A percentile compares a stretch with the other conserved stretches of the same genome.
Evolutionary conservation across 2,329 filamentous ascomycete genomes (phyloP).

Genomic region (Cladobotryum mycophilum): DNA sequence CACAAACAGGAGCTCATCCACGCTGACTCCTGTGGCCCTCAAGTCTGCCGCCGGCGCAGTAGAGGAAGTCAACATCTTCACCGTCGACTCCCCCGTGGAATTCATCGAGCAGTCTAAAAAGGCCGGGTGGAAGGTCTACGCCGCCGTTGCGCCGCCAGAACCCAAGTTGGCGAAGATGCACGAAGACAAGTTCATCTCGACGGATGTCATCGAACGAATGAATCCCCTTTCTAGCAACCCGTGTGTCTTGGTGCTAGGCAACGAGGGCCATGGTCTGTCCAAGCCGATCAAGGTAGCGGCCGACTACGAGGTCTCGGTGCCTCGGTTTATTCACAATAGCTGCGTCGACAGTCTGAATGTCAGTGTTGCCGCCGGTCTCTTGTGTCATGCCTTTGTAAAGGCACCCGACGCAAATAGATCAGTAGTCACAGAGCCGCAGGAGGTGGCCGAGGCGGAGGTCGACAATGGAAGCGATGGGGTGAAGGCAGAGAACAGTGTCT

Average conservation of each 20-base stretch:
- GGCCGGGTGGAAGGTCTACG: slow-evolving; percentile 78
- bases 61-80: slow-evolving; percentile 71
- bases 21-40: slow-evolving; percentile 68
- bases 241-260: slow-evolving; percentile 75
- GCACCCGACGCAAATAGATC: slow-evolving; percentile 8
- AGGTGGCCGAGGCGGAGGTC: background rate
- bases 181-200: slow-evolving; percentile 41
- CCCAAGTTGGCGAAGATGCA: slow-evolving; percentile 27
- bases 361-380: slow-evolving; percentile 73
- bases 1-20: slow-evolving; percentile 65
- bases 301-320: slow-evolving; percentile 61
- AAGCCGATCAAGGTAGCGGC: slow-evolving; percentile 57
- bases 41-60: slow-evolving; percentile 87
- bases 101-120: slow-evolving; percentile 65
- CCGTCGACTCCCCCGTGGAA: slow-evolving; percentile 56
- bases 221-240: slow-evolving; percentile 55
- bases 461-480: background rate
- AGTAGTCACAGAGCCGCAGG: background rate
- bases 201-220: slow-evolving; percentile 40
- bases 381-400: slow-evolving; percentile 64
- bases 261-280: slow-evolving; percentile 71
- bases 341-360: slow-evolving; percentile 90
- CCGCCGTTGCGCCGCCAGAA: slow-evolving; percentile 54
- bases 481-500: background rate
- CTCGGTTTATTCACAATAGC: slow-evolving; percentile 43